Evolutionary conservation across 2,329 filamentous ascomycete species (phyloP).

Genomic region (Aspergillus uvarum): DNA sequence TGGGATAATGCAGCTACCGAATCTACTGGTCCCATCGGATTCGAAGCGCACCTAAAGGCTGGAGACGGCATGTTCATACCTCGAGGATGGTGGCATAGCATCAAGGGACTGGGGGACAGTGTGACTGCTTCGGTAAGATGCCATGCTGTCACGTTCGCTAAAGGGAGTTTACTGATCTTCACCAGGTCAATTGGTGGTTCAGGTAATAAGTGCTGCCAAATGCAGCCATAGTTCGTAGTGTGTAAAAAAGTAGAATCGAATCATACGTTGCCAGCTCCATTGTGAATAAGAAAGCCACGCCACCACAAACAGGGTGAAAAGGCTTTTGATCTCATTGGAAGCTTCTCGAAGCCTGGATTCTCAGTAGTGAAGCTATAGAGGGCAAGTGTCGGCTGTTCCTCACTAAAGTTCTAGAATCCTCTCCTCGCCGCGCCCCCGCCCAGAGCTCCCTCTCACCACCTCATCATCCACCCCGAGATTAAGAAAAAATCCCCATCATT

Average conservation of each 20-base stretch:
- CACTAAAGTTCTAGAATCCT: constrained; percentile 22
- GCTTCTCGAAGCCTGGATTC: not conserved
- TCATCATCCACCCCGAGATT: constrained; percentile 1
- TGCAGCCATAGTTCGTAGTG: not conserved
- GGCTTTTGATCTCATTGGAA: not conserved
- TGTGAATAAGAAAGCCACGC: not conserved
- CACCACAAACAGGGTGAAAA: not conserved
- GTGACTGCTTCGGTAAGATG: constrained; percentile 58
- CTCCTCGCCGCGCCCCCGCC: constrained; percentile 2
- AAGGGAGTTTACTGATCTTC: constrained; percentile 9
- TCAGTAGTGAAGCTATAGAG: not conserved
- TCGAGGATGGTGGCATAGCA: constrained; percentile 83
- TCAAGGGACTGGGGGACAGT: constrained; percentile 61
- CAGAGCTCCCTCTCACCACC: not conserved
- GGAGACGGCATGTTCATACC: constrained; percentile 79
- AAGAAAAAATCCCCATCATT: constrained; percentile 1
- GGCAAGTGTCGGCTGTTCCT: not conserved
- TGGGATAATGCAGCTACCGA: constrained; percentile 56
- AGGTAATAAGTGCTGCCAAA: constrained; percentile 44
- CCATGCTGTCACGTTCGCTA: constrained; percentile 20
- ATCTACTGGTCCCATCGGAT: constrained; percentile 25
- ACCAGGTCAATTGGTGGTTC: constrained; percentile 76
- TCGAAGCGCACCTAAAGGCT: constrained; percentile 58
- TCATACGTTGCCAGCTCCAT: not conserved
- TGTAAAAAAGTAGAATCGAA: not conserved